phyloP scores from a whole-genome alignment of 2,329 filamentous ascomycete species.

The Neofusicoccum parvum region DNA sequence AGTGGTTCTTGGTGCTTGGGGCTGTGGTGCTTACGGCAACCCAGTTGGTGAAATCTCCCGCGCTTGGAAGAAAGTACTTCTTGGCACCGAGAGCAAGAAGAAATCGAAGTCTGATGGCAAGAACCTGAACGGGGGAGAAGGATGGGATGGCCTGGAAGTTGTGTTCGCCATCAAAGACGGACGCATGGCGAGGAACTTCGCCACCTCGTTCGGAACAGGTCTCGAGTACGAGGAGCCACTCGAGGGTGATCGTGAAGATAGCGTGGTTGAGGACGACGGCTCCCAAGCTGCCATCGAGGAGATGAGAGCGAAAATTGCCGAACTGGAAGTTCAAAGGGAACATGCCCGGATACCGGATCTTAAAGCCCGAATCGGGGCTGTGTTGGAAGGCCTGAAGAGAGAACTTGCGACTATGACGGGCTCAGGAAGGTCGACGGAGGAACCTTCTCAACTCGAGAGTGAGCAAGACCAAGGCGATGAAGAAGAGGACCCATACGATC shows the following conservation, averaged over 20 bases:
- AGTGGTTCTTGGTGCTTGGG: slow-evolving; percentile 65
- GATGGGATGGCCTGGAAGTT: slow-evolving; percentile 53
- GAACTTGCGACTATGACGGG: slow-evolving; percentile 30
- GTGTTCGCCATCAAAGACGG: slow-evolving; percentile 61
- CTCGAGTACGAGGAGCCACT: slow-evolving; percentile 41
- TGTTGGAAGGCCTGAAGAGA: slow-evolving; percentile 35
- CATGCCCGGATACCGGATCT: slow-evolving; percentile 39
- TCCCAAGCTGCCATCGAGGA: slow-evolving; percentile 32
- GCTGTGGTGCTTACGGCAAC: slow-evolving; percentile 66
- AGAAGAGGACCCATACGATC: neutral
- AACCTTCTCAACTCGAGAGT: slow-evolving; percentile 12
- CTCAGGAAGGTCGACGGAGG: neutral
- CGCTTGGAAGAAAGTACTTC: slow-evolving; percentile 54
- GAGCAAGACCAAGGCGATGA: neutral
- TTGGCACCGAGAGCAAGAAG: slow-evolving; percentile 29
- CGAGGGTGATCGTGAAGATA: slow-evolving; percentile 41
- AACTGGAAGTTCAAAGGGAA: slow-evolving; percentile 37
- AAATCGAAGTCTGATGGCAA: slow-evolving; percentile 24
- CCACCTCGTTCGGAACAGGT: slow-evolving; percentile 49
- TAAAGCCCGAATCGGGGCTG: slow-evolving; percentile 32
- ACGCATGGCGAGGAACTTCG: slow-evolving; percentile 57
- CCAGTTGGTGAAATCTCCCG: slow-evolving; percentile 61
- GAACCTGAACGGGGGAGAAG: slow-evolving; percentile 29
- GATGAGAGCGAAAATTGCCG: slow-evolving; percentile 36
- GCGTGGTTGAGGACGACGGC: slow-evolving; percentile 37